Evolutionary conservation across 2,329 filamentous ascomycete genomes (phyloP), one percentile per base, ranked within the genome.

Genomic region (Zelopaecilomyces penicillatus): DNA sequence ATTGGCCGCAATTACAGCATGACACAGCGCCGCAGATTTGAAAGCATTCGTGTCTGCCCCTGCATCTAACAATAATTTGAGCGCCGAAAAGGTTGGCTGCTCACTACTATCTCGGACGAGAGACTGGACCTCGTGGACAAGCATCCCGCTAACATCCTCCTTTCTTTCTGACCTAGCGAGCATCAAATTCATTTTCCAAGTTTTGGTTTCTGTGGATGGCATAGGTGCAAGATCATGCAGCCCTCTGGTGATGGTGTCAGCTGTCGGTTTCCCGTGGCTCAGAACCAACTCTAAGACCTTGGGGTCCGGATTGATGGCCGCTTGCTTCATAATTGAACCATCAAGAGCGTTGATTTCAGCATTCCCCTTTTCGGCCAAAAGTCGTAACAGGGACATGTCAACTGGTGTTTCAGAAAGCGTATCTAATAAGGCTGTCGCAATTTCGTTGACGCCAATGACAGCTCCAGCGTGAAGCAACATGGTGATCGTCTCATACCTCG

Each of bases 1-100:
- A 37, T 72, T 65, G 10, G 68, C 67, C 1, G 65, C 67, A 12
- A 66, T 66, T 3, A 80, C 68, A 4, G 75, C 74, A 43, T 65
- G 63, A 42, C 73, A 72, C 1, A 82, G 57, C 0, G 76, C 68
- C 2, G 70, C 67, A 0, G 69, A 75, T 28, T 76, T 70, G 45
- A 70, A 66, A 1, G 67, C 64, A 49, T 80, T 78, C n/a, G 77
- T 63, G 39, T 79, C 70, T 2, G 76, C 77, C 1, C 75, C 74
- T 1, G 69, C 64, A 2, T 66, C 63, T 2, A 82, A 54, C 0
- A 81, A 64, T 1, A 66, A 59, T 44, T 68, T 66, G 31, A 79
- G 46, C 1, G 71, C 66, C 2, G 68, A 62, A 5, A 74, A 57
- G 2, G 65, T 65, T 4, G 69, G 66, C 8, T 65, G 56, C 2